Percentiles rank a stretch among this genome's conserved stretches.
These are phyloP conservation scores for Lolium multiflorum DNA, from an alignment of 176 grass and related monocot genomes.

Conservation along the genomic window DNA sequence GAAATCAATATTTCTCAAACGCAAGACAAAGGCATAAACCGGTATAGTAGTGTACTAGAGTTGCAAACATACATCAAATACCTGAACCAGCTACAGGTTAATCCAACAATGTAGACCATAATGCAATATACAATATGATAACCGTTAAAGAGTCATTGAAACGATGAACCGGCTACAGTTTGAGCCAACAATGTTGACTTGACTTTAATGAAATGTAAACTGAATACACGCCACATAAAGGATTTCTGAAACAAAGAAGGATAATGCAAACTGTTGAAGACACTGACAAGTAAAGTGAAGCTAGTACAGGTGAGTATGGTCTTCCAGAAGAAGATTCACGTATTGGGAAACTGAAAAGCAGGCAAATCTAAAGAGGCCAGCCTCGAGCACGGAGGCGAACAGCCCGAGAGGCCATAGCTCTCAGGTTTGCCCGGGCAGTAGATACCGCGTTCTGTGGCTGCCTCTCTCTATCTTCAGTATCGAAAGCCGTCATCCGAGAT, in stretches of 20 bases:
- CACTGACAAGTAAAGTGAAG: conserved; percentile 13
- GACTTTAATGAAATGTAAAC: conserved; percentile 10
- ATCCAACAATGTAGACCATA: background rate
- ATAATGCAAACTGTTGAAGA: conserved; percentile 22
- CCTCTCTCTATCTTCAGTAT: conserved; percentile 24
- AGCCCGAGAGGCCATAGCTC: conserved; percentile 70
- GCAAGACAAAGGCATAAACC: background rate
- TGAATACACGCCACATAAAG: conserved; percentile 17
- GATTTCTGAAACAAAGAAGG: background rate
- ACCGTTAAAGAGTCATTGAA: background rate
- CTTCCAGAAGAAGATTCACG: conserved; percentile 11
- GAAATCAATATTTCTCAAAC: conserved; percentile 5
- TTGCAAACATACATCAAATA: background rate
- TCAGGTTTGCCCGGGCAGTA: conserved; percentile 64
- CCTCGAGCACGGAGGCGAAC: conserved; percentile 53
- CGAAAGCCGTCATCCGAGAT: conserved; percentile 40
- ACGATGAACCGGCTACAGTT: conserved; percentile 1
- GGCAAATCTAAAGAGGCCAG: conserved; percentile 52
- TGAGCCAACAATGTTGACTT: background rate
- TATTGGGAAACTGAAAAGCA: conserved; percentile 16
- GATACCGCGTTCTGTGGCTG: conserved; percentile 46
- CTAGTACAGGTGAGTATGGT: conserved; percentile 23
- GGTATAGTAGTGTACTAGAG: no score
- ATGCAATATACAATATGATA: background rate
- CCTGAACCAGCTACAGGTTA: conserved; percentile 5